These are phyloP conservation scores for Wickerhamomyces xylosicus DNA, from an alignment of 805 yeast genomes.

Conservation along the genomic window DNA sequence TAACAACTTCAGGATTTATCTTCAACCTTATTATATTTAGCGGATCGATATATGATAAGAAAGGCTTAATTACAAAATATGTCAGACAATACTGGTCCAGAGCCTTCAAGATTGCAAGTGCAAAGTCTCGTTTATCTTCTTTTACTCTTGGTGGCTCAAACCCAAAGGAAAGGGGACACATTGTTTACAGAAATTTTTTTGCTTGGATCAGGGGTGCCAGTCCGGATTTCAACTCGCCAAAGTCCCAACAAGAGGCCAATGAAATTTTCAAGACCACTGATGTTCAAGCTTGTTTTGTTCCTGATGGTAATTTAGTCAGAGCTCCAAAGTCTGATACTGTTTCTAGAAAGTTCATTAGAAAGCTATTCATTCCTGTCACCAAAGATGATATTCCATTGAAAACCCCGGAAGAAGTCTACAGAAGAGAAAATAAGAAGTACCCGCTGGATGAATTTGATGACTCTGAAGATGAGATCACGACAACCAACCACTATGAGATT, in stretches of 20 bases:
- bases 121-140: slow-evolving; percentile 64
- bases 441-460: slow-evolving; percentile 29
- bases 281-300: slow-evolving; percentile 51
- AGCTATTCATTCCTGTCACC: slow-evolving; percentile 75
- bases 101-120: slow-evolving; percentile 45
- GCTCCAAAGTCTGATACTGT: slow-evolving; percentile 82
- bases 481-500: slow-evolving; percentile 44
- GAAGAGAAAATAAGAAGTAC: slow-evolving; percentile 15
- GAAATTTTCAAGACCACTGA: slow-evolving; percentile 30
- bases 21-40: background rate
- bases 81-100: slow-evolving; percentile 49
- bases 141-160: slow-evolving; percentile 57
- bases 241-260: slow-evolving; percentile 34
- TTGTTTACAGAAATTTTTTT: slow-evolving; percentile 41
- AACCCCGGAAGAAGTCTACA: slow-evolving; percentile 15
- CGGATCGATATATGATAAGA: background rate
- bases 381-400: slow-evolving; percentile 57
- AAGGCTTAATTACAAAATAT: slow-evolving; percentile 21
- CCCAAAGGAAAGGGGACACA: slow-evolving; percentile 61
- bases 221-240: slow-evolving; percentile 54
- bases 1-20: background rate
- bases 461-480: slow-evolving; percentile 29
- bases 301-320: slow-evolving; percentile 73
- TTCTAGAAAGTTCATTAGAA: slow-evolving; percentile 50
- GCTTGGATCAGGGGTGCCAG: slow-evolving; percentile 30